These are phyloP conservation scores for Ustilago nuda DNA, from an alignment of 1,284 basidiomycete genomes.

Conservation along the genomic window DNA sequence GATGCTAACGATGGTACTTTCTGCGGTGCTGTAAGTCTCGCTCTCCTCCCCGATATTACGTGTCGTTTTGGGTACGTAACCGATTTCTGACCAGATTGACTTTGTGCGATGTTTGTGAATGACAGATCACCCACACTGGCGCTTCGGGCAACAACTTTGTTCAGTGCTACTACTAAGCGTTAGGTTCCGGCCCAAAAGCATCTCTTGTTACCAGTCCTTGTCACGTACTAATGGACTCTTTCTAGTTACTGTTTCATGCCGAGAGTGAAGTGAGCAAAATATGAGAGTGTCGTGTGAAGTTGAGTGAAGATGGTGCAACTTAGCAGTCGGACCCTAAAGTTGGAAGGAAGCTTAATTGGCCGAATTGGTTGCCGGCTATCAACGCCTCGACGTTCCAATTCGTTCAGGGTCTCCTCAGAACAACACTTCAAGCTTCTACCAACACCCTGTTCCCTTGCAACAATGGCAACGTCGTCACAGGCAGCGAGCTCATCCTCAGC, in stretches of 20 bases:
- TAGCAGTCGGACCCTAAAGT: slow-evolving; percentile 7
- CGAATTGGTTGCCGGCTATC: slow-evolving; percentile 22
- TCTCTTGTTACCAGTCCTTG: background rate
- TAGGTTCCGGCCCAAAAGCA: slow-evolving; percentile 2
- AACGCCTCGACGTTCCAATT: background rate
- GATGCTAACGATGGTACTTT: slow-evolving; percentile 36
- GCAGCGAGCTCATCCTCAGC: background rate
- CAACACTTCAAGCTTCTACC: background rate
- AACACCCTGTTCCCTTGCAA: background rate
- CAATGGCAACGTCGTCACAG: slow-evolving; percentile 9
- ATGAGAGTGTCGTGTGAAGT: background rate
- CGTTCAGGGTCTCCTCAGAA: background rate
- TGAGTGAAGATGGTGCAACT: background rate
- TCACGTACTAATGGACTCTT: background rate
- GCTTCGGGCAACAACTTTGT: slow-evolving; percentile 58
- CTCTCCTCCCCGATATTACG: too few relatives aligned
- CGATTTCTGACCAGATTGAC: background rate
- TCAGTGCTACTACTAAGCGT: slow-evolving; percentile 44
- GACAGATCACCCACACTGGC: slow-evolving; percentile 56
- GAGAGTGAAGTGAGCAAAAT: background rate
- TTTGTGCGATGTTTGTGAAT: background rate
- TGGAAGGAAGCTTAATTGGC: slow-evolving; percentile 6
- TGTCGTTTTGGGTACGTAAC: background rate
- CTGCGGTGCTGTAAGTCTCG: slow-evolving; percentile 49
- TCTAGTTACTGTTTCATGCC: background rate